Evolutionary conservation across 148 eudicot genomes (phyloP).

Genomic region (Camellia japonica): DNA sequence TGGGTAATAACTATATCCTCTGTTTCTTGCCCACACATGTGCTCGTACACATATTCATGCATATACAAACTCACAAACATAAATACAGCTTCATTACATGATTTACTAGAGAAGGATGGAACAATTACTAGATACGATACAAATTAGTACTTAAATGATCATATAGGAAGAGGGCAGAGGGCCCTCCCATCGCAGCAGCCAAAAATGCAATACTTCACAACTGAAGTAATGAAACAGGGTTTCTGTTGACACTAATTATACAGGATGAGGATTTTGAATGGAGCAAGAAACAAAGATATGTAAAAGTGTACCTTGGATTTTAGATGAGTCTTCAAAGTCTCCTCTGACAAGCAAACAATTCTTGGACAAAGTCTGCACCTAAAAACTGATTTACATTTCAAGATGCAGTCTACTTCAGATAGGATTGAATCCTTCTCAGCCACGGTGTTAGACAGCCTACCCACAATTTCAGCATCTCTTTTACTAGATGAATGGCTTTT

Average conservation of each 20-base stretch:
- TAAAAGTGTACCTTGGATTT: slow-evolving; percentile 61
- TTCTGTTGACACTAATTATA: slow-evolving; percentile 8
- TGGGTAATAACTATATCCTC: not conserved
- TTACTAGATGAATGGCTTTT: slow-evolving; percentile 19
- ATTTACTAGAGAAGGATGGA: not conserved
- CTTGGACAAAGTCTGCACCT: slow-evolving; percentile 93
- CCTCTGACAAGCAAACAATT: slow-evolving; percentile 83
- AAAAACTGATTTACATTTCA: slow-evolving; percentile 75
- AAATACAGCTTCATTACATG: not conserved
- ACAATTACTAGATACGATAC: not conserved
- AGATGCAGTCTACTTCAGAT: slow-evolving; percentile 42
- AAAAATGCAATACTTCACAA: not conserved
- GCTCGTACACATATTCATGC: not conserved
- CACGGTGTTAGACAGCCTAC: slow-evolving; percentile 8
- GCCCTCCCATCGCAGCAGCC: not conserved
- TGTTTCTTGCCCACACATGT: not conserved
- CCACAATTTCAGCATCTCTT: slow-evolving; percentile 18
- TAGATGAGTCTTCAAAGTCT: slow-evolving; percentile 68
- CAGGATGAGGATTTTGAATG: not conserved
- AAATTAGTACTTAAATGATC: not conserved
- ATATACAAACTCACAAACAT: slow-evolving; percentile 5
- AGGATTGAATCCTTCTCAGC: slow-evolving; percentile 30
- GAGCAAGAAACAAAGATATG: slow-evolving; percentile 12
- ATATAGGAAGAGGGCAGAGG: not conserved
- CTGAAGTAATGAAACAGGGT: not conserved